These are phyloP conservation scores for Ganoderma lucidum DNA, from an alignment of 1,284 basidiomycete genomes.

Conservation along the genomic window DNA sequence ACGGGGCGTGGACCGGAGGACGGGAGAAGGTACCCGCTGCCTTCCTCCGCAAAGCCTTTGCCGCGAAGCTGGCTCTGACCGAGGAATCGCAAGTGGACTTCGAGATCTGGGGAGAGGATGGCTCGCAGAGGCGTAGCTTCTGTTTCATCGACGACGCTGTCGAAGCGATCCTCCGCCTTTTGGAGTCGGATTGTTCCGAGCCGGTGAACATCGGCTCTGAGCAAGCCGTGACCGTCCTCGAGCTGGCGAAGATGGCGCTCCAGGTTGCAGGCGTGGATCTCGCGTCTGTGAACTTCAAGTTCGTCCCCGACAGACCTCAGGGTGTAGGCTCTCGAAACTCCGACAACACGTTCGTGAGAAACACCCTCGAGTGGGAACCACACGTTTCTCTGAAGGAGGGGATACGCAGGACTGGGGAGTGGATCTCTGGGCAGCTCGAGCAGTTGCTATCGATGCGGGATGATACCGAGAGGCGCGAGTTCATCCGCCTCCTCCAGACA, in stretches of 20 bases:
- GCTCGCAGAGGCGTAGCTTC: constrained; percentile 60
- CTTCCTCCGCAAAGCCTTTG: constrained; percentile 59
- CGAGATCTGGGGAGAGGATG: constrained; percentile 64
- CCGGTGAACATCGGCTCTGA: constrained; percentile 65
- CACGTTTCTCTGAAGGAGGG: constrained; percentile 51
- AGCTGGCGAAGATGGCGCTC: constrained; percentile 54
- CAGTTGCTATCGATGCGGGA: constrained; percentile 28
- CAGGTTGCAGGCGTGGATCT: constrained; percentile 42
- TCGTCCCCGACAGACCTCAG: constrained; percentile 44
- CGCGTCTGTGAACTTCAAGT: constrained; percentile 41
- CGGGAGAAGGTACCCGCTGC: constrained; percentile 68
- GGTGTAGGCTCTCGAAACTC: constrained; percentile 63
- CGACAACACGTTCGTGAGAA: constrained; percentile 51
- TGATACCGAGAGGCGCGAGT: constrained; percentile 4
- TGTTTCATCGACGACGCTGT: constrained; percentile 63
- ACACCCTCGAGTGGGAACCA: constrained; percentile 53
- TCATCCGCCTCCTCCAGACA: constrained; percentile 16
- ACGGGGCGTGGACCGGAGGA: constrained; percentile 59
- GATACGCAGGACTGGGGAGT: constrained; percentile 52
- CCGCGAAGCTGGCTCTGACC: constrained; percentile 38
- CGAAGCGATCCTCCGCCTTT: constrained; percentile 53
- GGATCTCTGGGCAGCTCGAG: constrained; percentile 54
- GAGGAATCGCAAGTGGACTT: constrained; percentile 37
- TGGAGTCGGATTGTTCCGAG: constrained; percentile 45
- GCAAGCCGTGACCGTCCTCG: constrained; percentile 49